Evolutionary conservation across 352 stramenopile genomes (phyloP), one percentile per base, ranked within the genome.

Genomic region (Globisporangium spiculum): DNA sequence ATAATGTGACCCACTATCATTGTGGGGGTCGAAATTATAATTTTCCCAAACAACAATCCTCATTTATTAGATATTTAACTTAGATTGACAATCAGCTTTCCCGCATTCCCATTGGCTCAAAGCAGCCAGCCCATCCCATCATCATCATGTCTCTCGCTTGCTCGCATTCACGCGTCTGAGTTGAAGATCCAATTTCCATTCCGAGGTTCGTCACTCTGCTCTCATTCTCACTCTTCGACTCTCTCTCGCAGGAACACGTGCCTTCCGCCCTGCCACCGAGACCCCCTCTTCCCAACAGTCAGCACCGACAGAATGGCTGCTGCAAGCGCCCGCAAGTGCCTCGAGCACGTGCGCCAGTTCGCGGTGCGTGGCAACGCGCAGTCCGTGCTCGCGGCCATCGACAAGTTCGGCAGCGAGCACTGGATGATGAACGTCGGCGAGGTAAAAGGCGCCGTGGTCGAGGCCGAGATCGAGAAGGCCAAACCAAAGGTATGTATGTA

Each of bases 351-450:
- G 3, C 73, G 76, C 48, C 36, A 68, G 26, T 65, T 79, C 55
- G 75, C 75, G 5, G 63, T 71, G 52, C 41, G 60, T n/a, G 77
- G 75, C 61, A 72, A 78, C 34, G 65, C 75, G 4, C 44, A 67
- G 65, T 82, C 77, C 1, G 77, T 82, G 12, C 9, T 85, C 18
- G 64, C 67, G 0, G 34, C 63, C 30, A 83, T 82, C 61, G 75
- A 82, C 4, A 67, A 67, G 63, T 85, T 85, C 46, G 52, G 60
- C 22, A 56, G 44, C 20, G 72, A 57, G 57, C 60, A 61, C 48
- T 61, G 48, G 48, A 81, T 83, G 73, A 85, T 85, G 77, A 80
- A 85, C 64, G 71, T 80, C n/a, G 74, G 74, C 1, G 54, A 30
- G 24, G 34, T 27, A 26, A 68, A 68, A 62, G 63, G 63, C 63